A percentile compares a stretch with the other conserved stretches of the same genome.
phyloP scores from a whole-genome alignment of 1,284 basidiomycete species.

The Trametes sp. region DNA sequence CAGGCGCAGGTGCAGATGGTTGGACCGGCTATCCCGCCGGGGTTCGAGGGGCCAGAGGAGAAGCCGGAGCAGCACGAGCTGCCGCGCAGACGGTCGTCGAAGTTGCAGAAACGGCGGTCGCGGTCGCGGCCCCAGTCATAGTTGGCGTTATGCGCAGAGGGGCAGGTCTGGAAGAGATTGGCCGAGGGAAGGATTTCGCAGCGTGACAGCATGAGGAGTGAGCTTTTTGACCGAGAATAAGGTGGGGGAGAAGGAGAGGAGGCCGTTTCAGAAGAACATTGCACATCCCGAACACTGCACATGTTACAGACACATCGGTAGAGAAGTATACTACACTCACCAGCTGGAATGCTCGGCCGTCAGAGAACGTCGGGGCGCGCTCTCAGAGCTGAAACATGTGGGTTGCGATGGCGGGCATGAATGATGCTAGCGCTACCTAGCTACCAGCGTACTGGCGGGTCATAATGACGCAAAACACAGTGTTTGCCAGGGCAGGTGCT shows the following conservation, averaged over 20 bases:
- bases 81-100: slow-evolving; percentile 10
- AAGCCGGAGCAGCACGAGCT: neutral
- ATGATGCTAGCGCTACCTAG: neutral
- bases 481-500: no score
- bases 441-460: no score
- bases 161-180: neutral
- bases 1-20: no score
- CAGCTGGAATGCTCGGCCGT: slow-evolving; percentile 1
- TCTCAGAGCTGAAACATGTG: neutral
- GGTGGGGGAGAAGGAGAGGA: neutral
- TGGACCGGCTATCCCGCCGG: no score
- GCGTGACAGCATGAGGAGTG: no score
- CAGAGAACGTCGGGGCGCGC: neutral
- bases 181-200: neutral
- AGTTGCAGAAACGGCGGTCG: slow-evolving; percentile 24
- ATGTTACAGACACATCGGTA: slow-evolving; percentile 4
- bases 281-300: slow-evolving; percentile 5
- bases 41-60: neutral
- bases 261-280: neutral
- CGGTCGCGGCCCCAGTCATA: slow-evolving; percentile 19
- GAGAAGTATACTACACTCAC: neutral
- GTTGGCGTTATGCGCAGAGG: neutral
- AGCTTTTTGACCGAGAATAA: no score
- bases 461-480: no score
- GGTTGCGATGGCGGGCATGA: neutral